Conservation (phyloP, 1,284 basidiomycete genomes). For the Pisolithus thermaeus region DNA sequence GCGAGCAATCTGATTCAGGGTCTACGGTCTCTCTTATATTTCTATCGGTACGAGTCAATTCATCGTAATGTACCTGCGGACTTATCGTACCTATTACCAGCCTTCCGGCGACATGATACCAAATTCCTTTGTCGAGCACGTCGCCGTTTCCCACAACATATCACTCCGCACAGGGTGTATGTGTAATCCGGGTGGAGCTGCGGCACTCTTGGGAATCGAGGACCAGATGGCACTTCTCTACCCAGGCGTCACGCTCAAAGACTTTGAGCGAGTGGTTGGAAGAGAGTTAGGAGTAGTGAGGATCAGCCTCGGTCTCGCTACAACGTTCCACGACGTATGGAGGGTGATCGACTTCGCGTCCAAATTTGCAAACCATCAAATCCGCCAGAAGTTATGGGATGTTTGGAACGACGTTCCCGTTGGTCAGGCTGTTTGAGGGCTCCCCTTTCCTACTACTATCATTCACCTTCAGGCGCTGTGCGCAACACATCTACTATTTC, state of each 20-base stretch:
- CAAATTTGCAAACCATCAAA: constrained; percentile 39
- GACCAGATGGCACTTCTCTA: constrained; percentile 62
- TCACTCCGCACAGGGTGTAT: constrained; percentile 79
- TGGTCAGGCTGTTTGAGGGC: constrained; percentile 24
- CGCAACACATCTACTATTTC: too few species aligned
- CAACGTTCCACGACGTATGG: constrained; percentile 70
- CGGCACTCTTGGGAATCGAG: constrained; percentile 60
- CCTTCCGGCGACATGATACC: constrained; percentile 60
- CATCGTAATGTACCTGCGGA: not conserved
- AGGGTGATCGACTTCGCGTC: constrained; percentile 55
- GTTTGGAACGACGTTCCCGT: constrained; percentile 23
- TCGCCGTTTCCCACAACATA: constrained; percentile 57
- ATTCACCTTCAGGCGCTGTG: not conserved
- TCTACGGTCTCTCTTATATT: constrained; percentile 61
- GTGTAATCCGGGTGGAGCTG: constrained; percentile 79
- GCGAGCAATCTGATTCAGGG: constrained; percentile 63
- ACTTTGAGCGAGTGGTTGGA: constrained; percentile 57
- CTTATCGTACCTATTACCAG: constrained; percentile 28
- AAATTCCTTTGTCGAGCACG: constrained; percentile 64
- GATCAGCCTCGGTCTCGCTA: constrained; percentile 70
- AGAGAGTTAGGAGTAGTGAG: constrained; percentile 69
- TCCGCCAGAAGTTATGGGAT: constrained; percentile 42
- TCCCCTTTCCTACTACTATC: not conserved
- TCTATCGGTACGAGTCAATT: constrained; percentile 45
- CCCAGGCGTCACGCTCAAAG: constrained; percentile 51